phyloP scores from a whole-genome alignment of 2,329 filamentous ascomycete genomes.

The Shiraia bambusicola region DNA sequence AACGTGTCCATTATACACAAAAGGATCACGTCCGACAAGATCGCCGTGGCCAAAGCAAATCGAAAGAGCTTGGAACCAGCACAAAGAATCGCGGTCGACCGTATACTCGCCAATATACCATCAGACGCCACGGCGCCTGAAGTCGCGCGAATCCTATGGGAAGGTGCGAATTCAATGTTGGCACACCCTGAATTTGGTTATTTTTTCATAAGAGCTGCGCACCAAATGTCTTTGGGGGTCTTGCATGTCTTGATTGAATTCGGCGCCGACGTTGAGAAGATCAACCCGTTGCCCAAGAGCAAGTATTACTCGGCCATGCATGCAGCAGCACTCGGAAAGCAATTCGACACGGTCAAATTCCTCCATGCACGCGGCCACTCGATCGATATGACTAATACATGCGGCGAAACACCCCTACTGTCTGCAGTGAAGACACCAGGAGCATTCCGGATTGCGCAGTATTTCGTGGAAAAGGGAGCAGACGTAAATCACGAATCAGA shows the following conservation, averaged over 20 bases:
- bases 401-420: slow-evolving; percentile 37
- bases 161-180: slow-evolving; percentile 36
- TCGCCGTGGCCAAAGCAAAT: slow-evolving; percentile 31
- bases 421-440: slow-evolving; percentile 33
- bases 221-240: slow-evolving; percentile 26
- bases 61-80: slow-evolving; percentile 25
- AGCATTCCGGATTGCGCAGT: slow-evolving; percentile 27
- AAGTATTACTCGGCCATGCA: slow-evolving; percentile 31
- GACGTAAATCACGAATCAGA: slow-evolving; percentile 33
- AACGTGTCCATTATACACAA: slow-evolving; percentile 31
- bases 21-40: slow-evolving; percentile 30
- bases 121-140: slow-evolving; percentile 21
- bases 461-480: slow-evolving; percentile 32
- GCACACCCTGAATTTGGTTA: slow-evolving; percentile 32
- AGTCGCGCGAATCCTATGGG: slow-evolving; percentile 33
- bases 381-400: slow-evolving; percentile 27
- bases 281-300: slow-evolving; percentile 6
- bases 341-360: slow-evolving; percentile 29
- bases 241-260: slow-evolving; percentile 31
- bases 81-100: slow-evolving; percentile 32
- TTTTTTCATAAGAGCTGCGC: slow-evolving; percentile 33
- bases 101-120: slow-evolving; percentile 30
- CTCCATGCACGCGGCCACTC: slow-evolving; percentile 28
- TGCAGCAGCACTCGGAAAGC: slow-evolving; percentile 29
- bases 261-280: slow-evolving; percentile 32